Evolutionary conservation across 352 stramenopile genomes (phyloP), one percentile per base, ranked within the genome.

Genomic region (Hyaloperonospora arabidopsidis): DNA sequence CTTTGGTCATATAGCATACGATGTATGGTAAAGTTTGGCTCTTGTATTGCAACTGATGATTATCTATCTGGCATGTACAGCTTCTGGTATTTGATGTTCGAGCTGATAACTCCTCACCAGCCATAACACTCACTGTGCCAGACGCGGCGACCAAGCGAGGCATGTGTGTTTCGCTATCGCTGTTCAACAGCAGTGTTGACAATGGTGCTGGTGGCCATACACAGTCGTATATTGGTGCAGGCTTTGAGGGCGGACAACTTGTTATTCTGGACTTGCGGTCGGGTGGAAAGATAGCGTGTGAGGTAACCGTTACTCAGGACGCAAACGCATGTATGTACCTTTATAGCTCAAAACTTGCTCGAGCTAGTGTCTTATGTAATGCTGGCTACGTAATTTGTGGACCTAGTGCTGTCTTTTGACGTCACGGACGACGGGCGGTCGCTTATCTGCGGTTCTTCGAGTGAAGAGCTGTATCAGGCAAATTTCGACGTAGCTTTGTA

Each of bases 161-260:
- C 12, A 76, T 84, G 74, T 75, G 66, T 40, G 70, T 78, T 50
- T 79, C 70, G 8, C 45, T 85, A 5, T 69, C 61, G 12, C 62
- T 74, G 0, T 74, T 70, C 46, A 28, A 51, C 12, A 68, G 61
- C 43, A 68, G 62, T 23, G 23, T 59, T 52, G 58, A 63, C 25
- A 44, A 54, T 44, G 53, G 52, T 13, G 32, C 46, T 22, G 52
- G 59, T 3, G 43, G 60, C 13, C 58, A 55, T 53, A 11, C 49
- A 40, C 55, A 69, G 35, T 59, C 66, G 5, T 88, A 76, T 54
- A 68, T 89, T 35, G 76, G 61, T 5, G 74, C 69, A 14, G 80
- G 79, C 8, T 89, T 80, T 51, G 83, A 93, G 71, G 75, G 80
- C 48, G 83, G 83, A 4, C 68, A 80, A 54, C 65, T 93, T 35